A percentile compares a stretch with the other conserved stretches of the same genome.
Conservation (phyloP, 2,329 filamentous ascomycete genomes). For the Apiospora kogelbergensis region DNA sequence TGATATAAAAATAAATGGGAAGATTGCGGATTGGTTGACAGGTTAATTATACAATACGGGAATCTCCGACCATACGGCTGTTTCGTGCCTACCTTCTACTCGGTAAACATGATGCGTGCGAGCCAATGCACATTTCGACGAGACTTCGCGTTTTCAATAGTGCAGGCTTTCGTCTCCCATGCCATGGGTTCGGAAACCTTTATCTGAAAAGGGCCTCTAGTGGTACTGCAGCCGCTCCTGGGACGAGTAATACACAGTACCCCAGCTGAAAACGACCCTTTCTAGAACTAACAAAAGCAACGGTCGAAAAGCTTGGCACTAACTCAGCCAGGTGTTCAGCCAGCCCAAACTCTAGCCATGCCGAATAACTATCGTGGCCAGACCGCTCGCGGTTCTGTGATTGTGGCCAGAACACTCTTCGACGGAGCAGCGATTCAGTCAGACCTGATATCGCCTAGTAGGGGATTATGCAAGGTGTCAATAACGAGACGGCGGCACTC, state of each 20-base stretch:
- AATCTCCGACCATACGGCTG: no score
- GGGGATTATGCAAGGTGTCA: not conserved
- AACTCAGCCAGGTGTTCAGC: not conserved
- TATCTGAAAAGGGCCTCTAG: not conserved
- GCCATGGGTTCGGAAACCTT: not conserved
- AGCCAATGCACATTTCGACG: no score
- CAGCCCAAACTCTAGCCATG: not conserved
- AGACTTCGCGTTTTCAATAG: not conserved
- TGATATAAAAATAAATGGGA: not conserved
- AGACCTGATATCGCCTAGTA: not conserved
- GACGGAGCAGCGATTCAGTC: not conserved
- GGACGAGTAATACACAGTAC: not conserved
- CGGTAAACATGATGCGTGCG: not conserved
- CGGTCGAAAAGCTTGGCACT: not conserved
- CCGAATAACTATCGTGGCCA: not conserved
- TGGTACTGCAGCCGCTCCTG: not conserved
- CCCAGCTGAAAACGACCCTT: not conserved
- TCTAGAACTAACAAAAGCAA: conserved; percentile 1
- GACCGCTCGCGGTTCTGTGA: no score
- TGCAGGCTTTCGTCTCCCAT: not conserved
- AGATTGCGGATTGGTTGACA: not conserved
- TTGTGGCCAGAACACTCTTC: not conserved
- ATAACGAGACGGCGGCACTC: not conserved
- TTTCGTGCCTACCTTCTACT: not conserved
- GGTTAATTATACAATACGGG: not conserved